phyloP scores from a whole-genome alignment of 2,329 filamentous ascomycete genomes.

The Corinectria fuckeliana region DNA sequence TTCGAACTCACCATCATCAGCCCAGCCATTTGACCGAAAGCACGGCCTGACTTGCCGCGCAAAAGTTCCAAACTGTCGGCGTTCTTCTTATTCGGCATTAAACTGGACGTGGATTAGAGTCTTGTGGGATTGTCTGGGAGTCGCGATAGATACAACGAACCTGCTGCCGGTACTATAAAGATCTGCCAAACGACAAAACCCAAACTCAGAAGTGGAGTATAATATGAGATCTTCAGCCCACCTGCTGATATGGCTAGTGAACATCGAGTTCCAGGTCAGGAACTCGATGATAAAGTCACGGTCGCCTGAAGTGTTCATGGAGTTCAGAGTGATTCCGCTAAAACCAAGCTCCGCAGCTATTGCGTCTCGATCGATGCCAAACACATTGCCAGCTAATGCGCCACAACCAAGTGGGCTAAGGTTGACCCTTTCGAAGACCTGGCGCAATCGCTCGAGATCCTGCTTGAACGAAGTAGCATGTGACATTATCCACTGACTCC shows the following conservation, averaged over 20 bases:
- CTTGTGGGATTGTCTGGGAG: background rate
- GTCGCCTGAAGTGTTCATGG: conserved; percentile 76
- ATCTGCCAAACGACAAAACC: conserved; percentile 80
- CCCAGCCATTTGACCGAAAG: conserved; percentile 83
- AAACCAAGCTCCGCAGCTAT: conserved; percentile 86
- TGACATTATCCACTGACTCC: conserved; percentile 82
- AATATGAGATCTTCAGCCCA: conserved; percentile 89
- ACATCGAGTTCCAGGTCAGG: conserved; percentile 78
- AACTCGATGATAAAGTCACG: conserved; percentile 84
- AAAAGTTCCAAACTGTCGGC: conserved; percentile 72
- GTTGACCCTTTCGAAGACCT: conserved; percentile 78
- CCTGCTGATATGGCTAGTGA: conserved; percentile 80
- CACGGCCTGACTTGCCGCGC: conserved; percentile 75
- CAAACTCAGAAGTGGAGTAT: conserved; percentile 78
- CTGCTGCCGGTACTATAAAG: conserved; percentile 76
- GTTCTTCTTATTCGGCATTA: conserved; percentile 90
- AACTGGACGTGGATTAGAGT: conserved; percentile 44
- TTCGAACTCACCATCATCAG: conserved; percentile 61
- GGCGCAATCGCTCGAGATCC: conserved; percentile 78
- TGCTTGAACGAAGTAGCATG: conserved; percentile 73
- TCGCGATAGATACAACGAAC: background rate
- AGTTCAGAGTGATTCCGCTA: conserved; percentile 76
- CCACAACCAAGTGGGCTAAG: conserved; percentile 74
- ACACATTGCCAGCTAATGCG: conserved; percentile 82
- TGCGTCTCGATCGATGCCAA: conserved; percentile 77